Evolutionary conservation across 139 green algal genomes (phyloP).

Genomic region (Coelastrella sp.): DNA sequence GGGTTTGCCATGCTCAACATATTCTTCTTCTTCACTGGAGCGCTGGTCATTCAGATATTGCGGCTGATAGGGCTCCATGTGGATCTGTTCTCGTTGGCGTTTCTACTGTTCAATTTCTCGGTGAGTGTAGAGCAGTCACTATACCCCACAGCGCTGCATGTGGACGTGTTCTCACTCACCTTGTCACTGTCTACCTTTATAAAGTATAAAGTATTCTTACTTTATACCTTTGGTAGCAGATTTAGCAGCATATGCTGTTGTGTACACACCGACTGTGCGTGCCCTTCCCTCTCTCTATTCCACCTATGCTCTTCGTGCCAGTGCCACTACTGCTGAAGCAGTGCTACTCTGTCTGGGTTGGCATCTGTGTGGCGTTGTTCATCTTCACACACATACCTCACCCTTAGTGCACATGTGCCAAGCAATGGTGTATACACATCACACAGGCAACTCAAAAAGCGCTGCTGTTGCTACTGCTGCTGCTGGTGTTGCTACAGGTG

Average conservation of each 20-base stretch:
- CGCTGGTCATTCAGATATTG: slow-evolving; percentile 71
- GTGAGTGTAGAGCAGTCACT: slow-evolving; percentile 58
- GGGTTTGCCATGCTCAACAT: slow-evolving; percentile 94
- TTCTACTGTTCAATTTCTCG: slow-evolving; percentile 95
- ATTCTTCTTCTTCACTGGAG: slow-evolving; percentile 93
- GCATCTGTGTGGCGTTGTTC: slow-evolving; percentile 86
- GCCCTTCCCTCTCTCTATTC: slow-evolving; percentile 33
- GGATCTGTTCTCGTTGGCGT: slow-evolving; percentile 87
- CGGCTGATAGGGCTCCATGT: slow-evolving; percentile 74
- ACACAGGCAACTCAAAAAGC: too few relatives aligned
- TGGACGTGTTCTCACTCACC: too few relatives aligned
- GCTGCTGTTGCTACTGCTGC: background rate
- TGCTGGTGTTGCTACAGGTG: slow-evolving; percentile 61
- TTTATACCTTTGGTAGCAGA: too few relatives aligned
- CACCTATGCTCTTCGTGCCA: slow-evolving; percentile 88
- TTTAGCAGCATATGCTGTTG: too few relatives aligned
- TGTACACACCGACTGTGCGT: too few relatives aligned
- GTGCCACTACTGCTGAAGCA: slow-evolving; percentile 92
- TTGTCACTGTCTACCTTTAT: too few relatives aligned
- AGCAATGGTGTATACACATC: too few relatives aligned
- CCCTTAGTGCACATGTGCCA: too few relatives aligned
- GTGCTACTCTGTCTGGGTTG: slow-evolving; percentile 88
- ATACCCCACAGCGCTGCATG: too few relatives aligned
- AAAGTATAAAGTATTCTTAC: too few relatives aligned
- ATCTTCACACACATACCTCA: slow-evolving; percentile 97